phyloP scores from a whole-genome alignment of 106 monocot genomes.

The Allium fistulosum region DNA sequence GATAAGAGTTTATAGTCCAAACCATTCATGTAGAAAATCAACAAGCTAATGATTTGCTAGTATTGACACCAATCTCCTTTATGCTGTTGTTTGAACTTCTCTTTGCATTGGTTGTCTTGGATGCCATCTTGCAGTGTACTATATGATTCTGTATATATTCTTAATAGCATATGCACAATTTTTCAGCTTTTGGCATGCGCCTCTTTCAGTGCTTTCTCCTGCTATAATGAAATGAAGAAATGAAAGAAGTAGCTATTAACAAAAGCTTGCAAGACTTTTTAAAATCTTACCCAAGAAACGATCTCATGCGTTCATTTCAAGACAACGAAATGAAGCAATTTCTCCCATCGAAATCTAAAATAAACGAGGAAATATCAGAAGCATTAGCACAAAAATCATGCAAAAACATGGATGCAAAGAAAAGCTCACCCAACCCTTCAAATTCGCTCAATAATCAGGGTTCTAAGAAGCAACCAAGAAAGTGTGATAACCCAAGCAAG shows the following conservation, averaged over 20 bases:
- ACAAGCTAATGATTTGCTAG: too few species aligned
- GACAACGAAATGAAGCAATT: slow-evolving; percentile 33
- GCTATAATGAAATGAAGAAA: slow-evolving; percentile 28
- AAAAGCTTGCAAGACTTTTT: slow-evolving; percentile 39
- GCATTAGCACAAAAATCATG: slow-evolving; percentile 19
- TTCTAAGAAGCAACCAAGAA: slow-evolving; percentile 50
- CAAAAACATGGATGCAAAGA: slow-evolving; percentile 53
- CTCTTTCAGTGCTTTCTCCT: slow-evolving; percentile 50
- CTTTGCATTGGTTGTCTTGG: too few species aligned
- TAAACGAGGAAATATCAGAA: slow-evolving; percentile 39
- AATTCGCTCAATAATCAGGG: slow-evolving; percentile 14
- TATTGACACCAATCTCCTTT: too few species aligned
- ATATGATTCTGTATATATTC: too few species aligned
- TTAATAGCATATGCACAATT: background rate
- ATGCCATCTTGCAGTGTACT: too few species aligned
- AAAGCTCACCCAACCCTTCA: slow-evolving; percentile 22
- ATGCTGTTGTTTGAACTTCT: too few species aligned
- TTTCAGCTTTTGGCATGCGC: slow-evolving; percentile 26
- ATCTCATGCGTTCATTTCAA: slow-evolving; percentile 20
- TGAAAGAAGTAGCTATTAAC: slow-evolving; percentile 13
- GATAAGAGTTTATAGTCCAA: too few species aligned
- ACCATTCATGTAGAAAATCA: too few species aligned
- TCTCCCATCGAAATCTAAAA: slow-evolving; percentile 38
- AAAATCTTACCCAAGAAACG: slow-evolving; percentile 36
- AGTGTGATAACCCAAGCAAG: slow-evolving; percentile 40